These are phyloP conservation scores for Botrytis deweyae DNA, from an alignment of 2,329 filamentous ascomycete species.

Conservation along the genomic window DNA sequence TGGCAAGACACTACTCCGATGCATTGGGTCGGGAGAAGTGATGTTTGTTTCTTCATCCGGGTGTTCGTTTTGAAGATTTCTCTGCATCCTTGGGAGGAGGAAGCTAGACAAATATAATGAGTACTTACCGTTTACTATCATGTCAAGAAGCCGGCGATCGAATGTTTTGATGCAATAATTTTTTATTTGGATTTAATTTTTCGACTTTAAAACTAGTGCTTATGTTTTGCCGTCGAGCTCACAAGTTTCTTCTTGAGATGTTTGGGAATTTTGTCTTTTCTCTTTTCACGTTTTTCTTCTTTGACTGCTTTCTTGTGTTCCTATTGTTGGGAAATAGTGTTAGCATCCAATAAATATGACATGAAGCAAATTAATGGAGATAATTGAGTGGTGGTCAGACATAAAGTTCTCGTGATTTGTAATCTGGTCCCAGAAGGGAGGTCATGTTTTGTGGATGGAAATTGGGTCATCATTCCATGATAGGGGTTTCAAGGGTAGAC, in stretches of 20 bases:
- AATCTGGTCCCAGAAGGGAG: constrained; percentile 17
- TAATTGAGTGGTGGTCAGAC: constrained; percentile 8
- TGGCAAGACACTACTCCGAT: constrained; percentile 31
- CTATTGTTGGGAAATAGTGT: constrained; percentile 20
- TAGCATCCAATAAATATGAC: neutral
- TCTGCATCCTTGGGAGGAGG: neutral
- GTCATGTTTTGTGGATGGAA: constrained; percentile 21
- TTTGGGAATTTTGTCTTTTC: constrained; percentile 95
- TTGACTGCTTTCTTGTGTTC: constrained; percentile 89
- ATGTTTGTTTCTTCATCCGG: constrained; percentile 36
- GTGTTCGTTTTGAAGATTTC: constrained; percentile 16
- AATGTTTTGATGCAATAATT: neutral
- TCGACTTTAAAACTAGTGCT: constrained; percentile 31
- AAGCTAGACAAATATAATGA: neutral
- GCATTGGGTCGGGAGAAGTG: constrained; percentile 23
- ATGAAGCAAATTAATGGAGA: neutral
- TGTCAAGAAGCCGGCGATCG: neutral
- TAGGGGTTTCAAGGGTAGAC: constrained; percentile 32
- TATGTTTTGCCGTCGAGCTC: constrained; percentile 45
- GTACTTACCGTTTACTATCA: neutral
- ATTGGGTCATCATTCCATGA: constrained; percentile 16
- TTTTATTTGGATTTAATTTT: constrained; percentile 15
- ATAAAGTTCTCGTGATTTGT: constrained; percentile 18
- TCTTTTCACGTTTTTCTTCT: constrained; percentile 90
- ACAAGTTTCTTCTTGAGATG: constrained; percentile 89